A percentile compares a stretch with the other conserved stretches of the same genome.
These are phyloP conservation scores for Samsoniella hepiali DNA, from an alignment of 2,329 filamentous ascomycete genomes.

Conservation along the genomic window DNA sequence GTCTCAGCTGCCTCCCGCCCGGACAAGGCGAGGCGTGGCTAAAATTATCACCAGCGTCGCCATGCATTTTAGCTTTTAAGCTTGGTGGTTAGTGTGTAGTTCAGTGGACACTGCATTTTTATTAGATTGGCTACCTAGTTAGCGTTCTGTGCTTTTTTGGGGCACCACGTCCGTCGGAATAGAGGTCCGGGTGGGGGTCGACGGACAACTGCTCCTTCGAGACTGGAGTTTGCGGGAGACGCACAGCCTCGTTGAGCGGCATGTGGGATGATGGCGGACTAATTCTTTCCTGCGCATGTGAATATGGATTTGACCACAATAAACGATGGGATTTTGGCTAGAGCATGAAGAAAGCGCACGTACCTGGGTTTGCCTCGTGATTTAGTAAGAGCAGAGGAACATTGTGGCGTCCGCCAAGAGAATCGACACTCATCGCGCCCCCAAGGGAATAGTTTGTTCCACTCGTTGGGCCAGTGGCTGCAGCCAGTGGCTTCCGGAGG, in stretches of 20 bases:
- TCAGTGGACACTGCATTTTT: conserved; percentile 4
- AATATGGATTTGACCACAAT: not conserved
- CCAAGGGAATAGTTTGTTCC: not conserved
- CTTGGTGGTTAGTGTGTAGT: conserved; percentile 10
- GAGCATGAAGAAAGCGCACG: not conserved
- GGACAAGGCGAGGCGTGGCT: not conserved
- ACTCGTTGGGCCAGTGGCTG: not conserved
- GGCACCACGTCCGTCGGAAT: conserved; percentile 10
- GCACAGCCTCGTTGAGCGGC: not conserved
- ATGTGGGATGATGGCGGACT: not conserved
- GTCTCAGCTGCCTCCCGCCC: not conserved
- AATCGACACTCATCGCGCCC: conserved; percentile 9
- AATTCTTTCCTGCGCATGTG: not conserved
- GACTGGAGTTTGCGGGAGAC: not conserved
- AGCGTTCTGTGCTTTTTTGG: not conserved
- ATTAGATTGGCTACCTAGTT: not conserved
- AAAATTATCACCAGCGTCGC: conserved; percentile 1
- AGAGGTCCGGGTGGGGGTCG: not conserved
- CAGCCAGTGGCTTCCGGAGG: not conserved
- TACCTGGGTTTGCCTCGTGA: too few species aligned
- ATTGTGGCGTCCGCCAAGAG: not conserved
- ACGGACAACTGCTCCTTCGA: not conserved
- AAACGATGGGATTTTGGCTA: not conserved
- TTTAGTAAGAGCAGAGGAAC: too few species aligned
- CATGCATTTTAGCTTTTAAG: conserved; percentile 13